Conservation (phyloP, 805 yeast species). For the Nakazawaea sp. region DNA sequence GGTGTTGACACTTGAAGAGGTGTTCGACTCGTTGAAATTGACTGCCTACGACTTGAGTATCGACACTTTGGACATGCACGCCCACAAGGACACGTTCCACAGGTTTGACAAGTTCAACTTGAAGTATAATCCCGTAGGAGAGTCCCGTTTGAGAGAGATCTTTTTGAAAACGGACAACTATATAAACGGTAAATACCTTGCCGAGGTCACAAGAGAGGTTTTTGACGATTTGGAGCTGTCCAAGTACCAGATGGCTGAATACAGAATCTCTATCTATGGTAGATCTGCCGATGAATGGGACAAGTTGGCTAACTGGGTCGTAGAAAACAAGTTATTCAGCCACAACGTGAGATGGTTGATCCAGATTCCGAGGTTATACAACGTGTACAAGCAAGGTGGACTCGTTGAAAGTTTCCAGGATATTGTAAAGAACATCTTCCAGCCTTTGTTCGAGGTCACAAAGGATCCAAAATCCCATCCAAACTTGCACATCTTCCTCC, state of each 20-base stretch:
- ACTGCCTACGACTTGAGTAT: slow-evolving; percentile 94
- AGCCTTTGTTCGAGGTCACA: slow-evolving; percentile 88
- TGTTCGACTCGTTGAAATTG: slow-evolving; percentile 81
- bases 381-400: slow-evolving; percentile 74
- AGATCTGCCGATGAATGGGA: slow-evolving; percentile 91
- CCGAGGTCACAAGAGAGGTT: slow-evolving; percentile 91
- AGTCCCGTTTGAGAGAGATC: slow-evolving; percentile 93
- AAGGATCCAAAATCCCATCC: slow-evolving; percentile 82
- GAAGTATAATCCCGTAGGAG: slow-evolving; percentile 97
- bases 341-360: slow-evolving; percentile 96
- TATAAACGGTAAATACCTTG: slow-evolving; percentile 81
- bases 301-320: slow-evolving; percentile 88
- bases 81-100: slow-evolving; percentile 96
- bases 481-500: slow-evolving; percentile 81
- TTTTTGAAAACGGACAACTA: slow-evolving; percentile 93
- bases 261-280: slow-evolving; percentile 92
- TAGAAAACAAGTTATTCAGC: slow-evolving; percentile 84
- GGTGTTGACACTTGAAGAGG: slow-evolving; percentile 79
- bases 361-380: slow-evolving; percentile 92
- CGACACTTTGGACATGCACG: slow-evolving; percentile 98
- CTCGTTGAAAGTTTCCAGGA: slow-evolving; percentile 69
- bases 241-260: slow-evolving; percentile 96
- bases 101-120: slow-evolving; percentile 95
- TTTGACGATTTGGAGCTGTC: slow-evolving; percentile 90
- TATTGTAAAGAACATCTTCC: slow-evolving; percentile 69